Evolutionary conservation across 331 rosid genomes (phyloP).

Genomic region (Quercus lobata): DNA sequence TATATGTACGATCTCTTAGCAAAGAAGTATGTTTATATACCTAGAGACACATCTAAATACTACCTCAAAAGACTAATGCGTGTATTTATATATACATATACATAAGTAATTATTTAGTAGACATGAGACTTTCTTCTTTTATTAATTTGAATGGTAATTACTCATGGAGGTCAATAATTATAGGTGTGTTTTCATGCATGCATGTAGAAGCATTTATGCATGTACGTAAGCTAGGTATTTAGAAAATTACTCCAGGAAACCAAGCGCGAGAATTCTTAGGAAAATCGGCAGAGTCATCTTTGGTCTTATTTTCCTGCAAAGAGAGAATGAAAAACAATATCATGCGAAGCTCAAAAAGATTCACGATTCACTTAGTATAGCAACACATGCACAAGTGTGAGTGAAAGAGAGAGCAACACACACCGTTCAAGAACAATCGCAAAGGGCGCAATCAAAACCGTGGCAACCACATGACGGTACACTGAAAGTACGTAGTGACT

Average conservation of each 20-base stretch:
- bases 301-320: slow-evolving; percentile 74
- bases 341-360: not conserved
- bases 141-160: too few relatives aligned
- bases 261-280: slow-evolving; percentile 67
- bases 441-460: slow-evolving; percentile 59
- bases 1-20: not conserved
- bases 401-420: not conserved
- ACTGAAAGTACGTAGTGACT: slow-evolving; percentile 83
- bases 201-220: not conserved
- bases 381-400: not conserved
- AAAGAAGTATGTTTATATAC: too few relatives aligned
- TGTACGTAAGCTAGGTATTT: not conserved
- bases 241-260: slow-evolving; percentile 80
- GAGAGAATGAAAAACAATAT: not conserved
- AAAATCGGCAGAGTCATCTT: slow-evolving; percentile 74
- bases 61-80: too few relatives aligned
- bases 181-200: not conserved
- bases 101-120: too few relatives aligned
- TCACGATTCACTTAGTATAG: not conserved
- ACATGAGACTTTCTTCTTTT: too few relatives aligned
- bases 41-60: too few relatives aligned
- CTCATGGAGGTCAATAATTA: not conserved
- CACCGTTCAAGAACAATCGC: slow-evolving; percentile 86
- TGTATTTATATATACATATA: not conserved
- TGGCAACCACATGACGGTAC: slow-evolving; percentile 86